A percentile compares a stretch with the other conserved stretches of the same genome.
These are phyloP conservation scores for Artemisia annua DNA, from an alignment of 129 eudicot genomes.

Conservation along the genomic window DNA sequence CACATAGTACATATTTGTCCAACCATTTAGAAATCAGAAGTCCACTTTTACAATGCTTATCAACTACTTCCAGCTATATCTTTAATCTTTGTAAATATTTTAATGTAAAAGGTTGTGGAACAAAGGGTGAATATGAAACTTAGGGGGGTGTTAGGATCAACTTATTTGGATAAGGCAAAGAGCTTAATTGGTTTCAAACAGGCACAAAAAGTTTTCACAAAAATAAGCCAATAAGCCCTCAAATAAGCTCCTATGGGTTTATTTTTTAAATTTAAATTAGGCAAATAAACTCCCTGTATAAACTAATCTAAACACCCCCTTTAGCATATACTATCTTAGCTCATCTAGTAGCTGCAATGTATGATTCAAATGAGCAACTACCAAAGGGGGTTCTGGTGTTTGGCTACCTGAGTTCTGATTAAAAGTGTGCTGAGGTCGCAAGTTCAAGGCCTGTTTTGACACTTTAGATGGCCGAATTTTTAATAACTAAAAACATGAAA, in stretches of 20 bases:
- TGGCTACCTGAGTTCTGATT: too few relatives aligned
- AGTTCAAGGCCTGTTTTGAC: too few relatives aligned
- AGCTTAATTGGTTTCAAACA: too few relatives aligned
- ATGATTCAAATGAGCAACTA: background rate
- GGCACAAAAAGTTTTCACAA: background rate
- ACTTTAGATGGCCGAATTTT: too few relatives aligned
- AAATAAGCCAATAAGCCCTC: background rate
- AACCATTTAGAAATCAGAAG: background rate
- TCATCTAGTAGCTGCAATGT: too few relatives aligned
- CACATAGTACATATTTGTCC: background rate
- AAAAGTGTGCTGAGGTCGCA: too few relatives aligned
- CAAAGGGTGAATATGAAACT: background rate
- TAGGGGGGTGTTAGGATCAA: background rate
- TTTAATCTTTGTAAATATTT: background rate
- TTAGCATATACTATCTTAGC: too few relatives aligned
- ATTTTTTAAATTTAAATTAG: background rate
- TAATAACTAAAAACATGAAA: too few relatives aligned
- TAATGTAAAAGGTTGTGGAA: background rate
- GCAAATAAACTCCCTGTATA: background rate
- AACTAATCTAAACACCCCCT: too few relatives aligned
- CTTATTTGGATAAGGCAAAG: too few relatives aligned
- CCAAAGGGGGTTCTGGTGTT: background rate
- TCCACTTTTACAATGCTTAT: background rate
- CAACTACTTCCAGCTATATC: background rate
- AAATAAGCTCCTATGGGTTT: too few relatives aligned